Conservation (phyloP, 768 basidiomycete genomes). For the Tricholoma flavovirens region DNA sequence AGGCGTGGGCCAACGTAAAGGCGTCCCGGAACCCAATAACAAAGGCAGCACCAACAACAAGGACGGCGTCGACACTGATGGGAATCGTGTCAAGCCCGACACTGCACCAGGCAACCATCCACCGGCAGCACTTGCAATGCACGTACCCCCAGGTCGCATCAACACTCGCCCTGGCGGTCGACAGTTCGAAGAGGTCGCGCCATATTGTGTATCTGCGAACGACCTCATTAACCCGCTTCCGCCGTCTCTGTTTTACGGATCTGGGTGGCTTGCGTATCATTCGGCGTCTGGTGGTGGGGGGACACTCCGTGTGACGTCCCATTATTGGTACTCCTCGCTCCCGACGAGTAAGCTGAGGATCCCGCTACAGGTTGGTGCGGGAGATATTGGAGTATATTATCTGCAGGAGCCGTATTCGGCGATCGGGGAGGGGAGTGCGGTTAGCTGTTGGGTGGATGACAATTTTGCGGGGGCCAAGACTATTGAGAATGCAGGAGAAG, state of each 20-base stretch:
- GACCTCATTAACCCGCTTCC: slow-evolving; percentile 97
- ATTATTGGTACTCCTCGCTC: slow-evolving; percentile 91
- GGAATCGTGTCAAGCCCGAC: slow-evolving; percentile 19
- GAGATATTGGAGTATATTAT: slow-evolving; percentile 92
- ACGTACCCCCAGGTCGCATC: slow-evolving; percentile 71
- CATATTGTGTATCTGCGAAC: slow-evolving; percentile 94
- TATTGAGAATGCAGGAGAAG: slow-evolving; percentile 71
- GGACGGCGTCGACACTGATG: slow-evolving; percentile 26
- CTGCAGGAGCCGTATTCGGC: slow-evolving; percentile 60
- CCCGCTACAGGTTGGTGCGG: slow-evolving; percentile 78
- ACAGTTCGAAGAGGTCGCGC: slow-evolving; percentile 80
- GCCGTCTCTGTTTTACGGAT: slow-evolving; percentile 88
- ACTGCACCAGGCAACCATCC: slow-evolving; percentile 16
- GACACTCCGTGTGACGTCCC: slow-evolving; percentile 53
- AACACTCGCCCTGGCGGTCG: slow-evolving; percentile 50
- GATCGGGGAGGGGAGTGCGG: slow-evolving; percentile 58
- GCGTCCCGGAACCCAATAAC: slow-evolving; percentile 47
- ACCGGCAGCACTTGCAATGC: slow-evolving; percentile 32
- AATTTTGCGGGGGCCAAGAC: slow-evolving; percentile 75
- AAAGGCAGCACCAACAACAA: slow-evolving; percentile 24
- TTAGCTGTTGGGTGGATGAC: slow-evolving; percentile 98
- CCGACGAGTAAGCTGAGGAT: slow-evolving; percentile 81
- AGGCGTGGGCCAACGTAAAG: slow-evolving; percentile 79
- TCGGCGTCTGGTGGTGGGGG: slow-evolving; percentile 40
- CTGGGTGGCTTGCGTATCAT: slow-evolving; percentile 83